Base-by-base conservation (phyloP, 1,139 yeast species). In the Taphrina pruni region DNA sequence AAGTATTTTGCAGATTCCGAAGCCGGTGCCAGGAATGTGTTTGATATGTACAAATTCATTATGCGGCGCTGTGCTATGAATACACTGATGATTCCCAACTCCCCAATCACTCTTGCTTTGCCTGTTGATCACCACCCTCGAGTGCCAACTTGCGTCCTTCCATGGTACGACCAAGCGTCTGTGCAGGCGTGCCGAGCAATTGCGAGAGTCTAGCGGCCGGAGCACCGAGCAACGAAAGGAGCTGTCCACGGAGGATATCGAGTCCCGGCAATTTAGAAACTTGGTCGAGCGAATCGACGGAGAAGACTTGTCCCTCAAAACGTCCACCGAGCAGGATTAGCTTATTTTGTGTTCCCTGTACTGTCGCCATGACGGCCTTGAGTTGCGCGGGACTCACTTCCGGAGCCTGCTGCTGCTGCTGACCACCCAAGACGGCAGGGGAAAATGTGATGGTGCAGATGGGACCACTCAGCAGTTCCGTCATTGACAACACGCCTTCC, bases 101-200 rank as follows among this genome's bases (percentile, higher is more conserved):
- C 38, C 35, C 14, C 55, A 7, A 17, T 32, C 17, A 50, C 55
- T 21, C 38, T 50, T 17, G 36, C 38, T 21, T 32, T 54, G 58
- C 58, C 20, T 38, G 43, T 17, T 14, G 14, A 12, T 36, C 55
- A 12, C 20, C 58, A 38, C 58, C 17, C 32, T 54, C 61, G 46
- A 64, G 38, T 11, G 51, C 61, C 48, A 64, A 39, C 46, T 57
- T 56, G 20, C 61, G 60, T 6, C 67, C 67, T 35, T 64, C 67
- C 46, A 64, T 39, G 17, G 67, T 64, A 12, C 61, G 54, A 17
- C 55, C 61, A 35, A 64, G 54, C 11, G 55, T 45, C 32, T 45
- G 61, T 45, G 67, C 67, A 11, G 67, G 67, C 26, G 55, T 64
- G n/a, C 56, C 67, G 35, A 64, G 46, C 39, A 64, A 17, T 26